phyloP scores from a whole-genome alignment of 164 flowering plant species.

The Liriodendron chinense region DNA sequence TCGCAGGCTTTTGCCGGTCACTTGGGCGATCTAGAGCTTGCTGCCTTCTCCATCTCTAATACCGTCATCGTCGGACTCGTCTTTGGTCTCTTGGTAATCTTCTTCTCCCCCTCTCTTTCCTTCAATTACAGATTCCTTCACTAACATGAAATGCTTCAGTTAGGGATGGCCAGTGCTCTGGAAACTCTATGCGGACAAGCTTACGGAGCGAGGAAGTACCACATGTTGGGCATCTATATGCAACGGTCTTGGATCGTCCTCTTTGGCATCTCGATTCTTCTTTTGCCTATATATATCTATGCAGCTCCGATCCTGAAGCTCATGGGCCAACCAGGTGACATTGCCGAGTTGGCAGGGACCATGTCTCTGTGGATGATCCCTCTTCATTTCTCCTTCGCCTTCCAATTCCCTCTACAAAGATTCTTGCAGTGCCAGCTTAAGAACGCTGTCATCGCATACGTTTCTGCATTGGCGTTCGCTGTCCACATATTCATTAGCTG shows the following conservation, averaged over 20 bases:
- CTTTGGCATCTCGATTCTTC: slow-evolving; percentile 26
- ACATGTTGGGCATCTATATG: slow-evolving; percentile 52
- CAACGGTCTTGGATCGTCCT: slow-evolving; percentile 52
- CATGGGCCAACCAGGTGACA: slow-evolving; percentile 30
- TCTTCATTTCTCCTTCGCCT: slow-evolving; percentile 28
- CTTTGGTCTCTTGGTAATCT: slow-evolving; percentile 59
- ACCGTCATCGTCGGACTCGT: slow-evolving; percentile 52
- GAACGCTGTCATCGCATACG: slow-evolving; percentile 30
- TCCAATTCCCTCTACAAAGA: slow-evolving; percentile 34
- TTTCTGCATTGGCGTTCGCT: slow-evolving; percentile 17
- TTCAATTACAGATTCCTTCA: too few species aligned
- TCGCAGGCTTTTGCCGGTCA: slow-evolving; percentile 70
- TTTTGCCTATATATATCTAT: slow-evolving; percentile 39
- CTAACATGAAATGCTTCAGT: slow-evolving; percentile 14
- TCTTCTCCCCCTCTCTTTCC: background rate
- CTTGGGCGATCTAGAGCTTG: slow-evolving; percentile 56
- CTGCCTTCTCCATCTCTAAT: slow-evolving; percentile 50
- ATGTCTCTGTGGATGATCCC: slow-evolving; percentile 39
- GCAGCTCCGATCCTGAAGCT: slow-evolving; percentile 42
- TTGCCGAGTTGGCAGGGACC: slow-evolving; percentile 42
- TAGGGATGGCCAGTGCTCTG: slow-evolving; percentile 63
- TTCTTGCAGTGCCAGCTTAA: slow-evolving; percentile 44
- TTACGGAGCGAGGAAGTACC: slow-evolving; percentile 41
- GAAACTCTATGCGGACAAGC: slow-evolving; percentile 64
- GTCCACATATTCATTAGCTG: slow-evolving; percentile 31